These are phyloP conservation scores for Pythium plurisporium DNA, from an alignment of 352 stramenopile genomes.

Conservation along the genomic window DNA sequence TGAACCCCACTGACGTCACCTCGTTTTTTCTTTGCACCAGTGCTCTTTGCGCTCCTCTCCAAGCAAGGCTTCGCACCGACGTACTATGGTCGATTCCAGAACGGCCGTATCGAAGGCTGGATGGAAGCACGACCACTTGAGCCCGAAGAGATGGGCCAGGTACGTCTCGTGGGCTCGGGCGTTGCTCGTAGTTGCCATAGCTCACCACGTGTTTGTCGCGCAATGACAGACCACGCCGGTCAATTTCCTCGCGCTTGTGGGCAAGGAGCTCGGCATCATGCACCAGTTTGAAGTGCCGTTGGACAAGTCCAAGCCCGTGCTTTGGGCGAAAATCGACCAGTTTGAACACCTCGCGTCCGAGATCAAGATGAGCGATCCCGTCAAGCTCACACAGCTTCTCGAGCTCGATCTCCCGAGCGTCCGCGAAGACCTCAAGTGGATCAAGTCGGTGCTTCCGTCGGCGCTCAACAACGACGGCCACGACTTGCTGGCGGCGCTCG, in stretches of 20 bases:
- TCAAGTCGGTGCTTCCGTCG: conserved; percentile 82
- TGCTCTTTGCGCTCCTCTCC: conserved; percentile 82
- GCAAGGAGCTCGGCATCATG: conserved; percentile 83
- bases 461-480: conserved; percentile 59
- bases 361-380: conserved; percentile 48
- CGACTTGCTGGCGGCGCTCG: conserved; percentile 37
- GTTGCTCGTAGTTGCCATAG: too few relatives aligned
- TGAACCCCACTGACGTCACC: background rate
- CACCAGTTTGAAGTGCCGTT: conserved; percentile 80
- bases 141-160: conserved; percentile 83
- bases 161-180: too few relatives aligned
- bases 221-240: conserved; percentile 44
- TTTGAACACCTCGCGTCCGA: conserved; percentile 74
- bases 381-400: conserved; percentile 52
- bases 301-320: conserved; percentile 45
- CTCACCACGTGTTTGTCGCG: background rate
- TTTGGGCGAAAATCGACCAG: conserved; percentile 80
- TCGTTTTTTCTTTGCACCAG: conserved; percentile 19
- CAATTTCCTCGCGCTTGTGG: conserved; percentile 85
- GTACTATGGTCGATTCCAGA: conserved; percentile 90
- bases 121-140: conserved; percentile 78
- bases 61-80: conserved; percentile 81
- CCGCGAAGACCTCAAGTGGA: conserved; percentile 68
- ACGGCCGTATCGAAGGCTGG: conserved; percentile 91
- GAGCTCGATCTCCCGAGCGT: conserved; percentile 56